Evolutionary conservation across 1,139 yeast genomes (phyloP), one percentile per base, ranked within the genome.

Genomic region (Meyerozyma smithsonii): DNA sequence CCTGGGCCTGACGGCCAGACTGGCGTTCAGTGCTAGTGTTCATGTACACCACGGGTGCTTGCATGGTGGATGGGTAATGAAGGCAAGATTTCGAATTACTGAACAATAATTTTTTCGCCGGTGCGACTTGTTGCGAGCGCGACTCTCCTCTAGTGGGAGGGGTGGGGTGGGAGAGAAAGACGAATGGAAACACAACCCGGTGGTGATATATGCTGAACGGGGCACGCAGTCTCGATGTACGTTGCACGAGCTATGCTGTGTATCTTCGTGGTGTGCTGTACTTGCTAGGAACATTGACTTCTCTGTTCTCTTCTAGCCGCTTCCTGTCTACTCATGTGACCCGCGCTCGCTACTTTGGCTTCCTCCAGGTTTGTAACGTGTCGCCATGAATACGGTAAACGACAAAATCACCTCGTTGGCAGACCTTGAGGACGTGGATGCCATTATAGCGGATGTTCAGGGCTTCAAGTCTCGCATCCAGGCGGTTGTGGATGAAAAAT

Each of bases 1-100:
- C 76, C 67, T 94, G 99, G 2, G 99, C 98, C 63, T 90, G 92
- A 53, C 97, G 89, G 37, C 98, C 98, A 32, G 90, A 82, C 58
- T 94, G 96, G 61, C 98, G 84, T 62, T 89, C 95, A 47, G 90
- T 84, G 42, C 88, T 80, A 36, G 97, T 86, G 68, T 89, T 71
- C 64, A 71, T 61, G 51, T 71, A 71, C 36, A 71, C 75, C 41
- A 71, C 76, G 37, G 77, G 77, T 18, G 77, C 77, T 57, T 71
- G 76, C 76, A 71, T 71, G 45, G 38, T 47, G 16, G 42, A 28
- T 35, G 12, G 25, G 25, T 4, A 6, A 23, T 23, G 25, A 23
- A 23, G 25, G 34, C 23, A 39, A 37, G 35, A 16, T 39, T 28
- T 32, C 11, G 20, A 25, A 14, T 35, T 15, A 26, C 24, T 35